Conservation (phyloP, 2,329 filamentous ascomycete species). For the Scedosporium minutisporum region DNA sequence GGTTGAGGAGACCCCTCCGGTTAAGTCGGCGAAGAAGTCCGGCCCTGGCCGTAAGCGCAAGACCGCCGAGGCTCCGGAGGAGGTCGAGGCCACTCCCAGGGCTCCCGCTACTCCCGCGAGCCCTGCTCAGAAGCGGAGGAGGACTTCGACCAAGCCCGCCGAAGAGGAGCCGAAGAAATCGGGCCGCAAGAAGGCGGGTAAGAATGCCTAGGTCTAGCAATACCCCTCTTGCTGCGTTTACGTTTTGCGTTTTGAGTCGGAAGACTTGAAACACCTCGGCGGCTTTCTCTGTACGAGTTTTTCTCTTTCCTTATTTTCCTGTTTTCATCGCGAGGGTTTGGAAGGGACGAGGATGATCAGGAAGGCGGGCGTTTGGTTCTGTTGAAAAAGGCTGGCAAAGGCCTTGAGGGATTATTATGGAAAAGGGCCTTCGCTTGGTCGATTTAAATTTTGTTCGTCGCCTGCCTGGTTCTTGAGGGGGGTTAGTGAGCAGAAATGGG, state of each 20-base stretch:
- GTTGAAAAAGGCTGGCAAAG: not conserved
- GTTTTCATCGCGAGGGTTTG: not conserved
- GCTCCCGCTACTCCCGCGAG: constrained; percentile 34
- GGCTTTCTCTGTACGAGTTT: too few species aligned
- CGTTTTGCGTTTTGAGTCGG: not conserved
- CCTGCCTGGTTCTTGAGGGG: not conserved
- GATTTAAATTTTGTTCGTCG: not conserved
- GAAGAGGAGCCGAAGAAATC: constrained; percentile 53
- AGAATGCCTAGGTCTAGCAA: constrained; percentile 14
- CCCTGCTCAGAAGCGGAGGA: constrained; percentile 55
- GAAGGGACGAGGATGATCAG: not conserved
- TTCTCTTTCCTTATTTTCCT: not conserved
- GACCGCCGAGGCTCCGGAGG: constrained; percentile 24
- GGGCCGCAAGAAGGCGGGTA: constrained; percentile 46
- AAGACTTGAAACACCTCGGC: not conserved
- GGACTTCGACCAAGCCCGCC: constrained; percentile 43
- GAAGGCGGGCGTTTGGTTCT: not conserved
- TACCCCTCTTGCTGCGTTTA: not conserved
- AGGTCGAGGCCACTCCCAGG: constrained; percentile 28
- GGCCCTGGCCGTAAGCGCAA: constrained; percentile 45
- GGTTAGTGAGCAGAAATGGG: not conserved
- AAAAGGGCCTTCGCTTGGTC: not conserved
- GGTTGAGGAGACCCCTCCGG: constrained; percentile 32
- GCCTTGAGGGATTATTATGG: not conserved
- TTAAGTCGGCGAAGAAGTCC: constrained; percentile 51